Percentiles rank a stretch among this genome's conserved stretches.
phyloP scores from a whole-genome alignment of 306 rosid genomes.

The Vicia faba region DNA sequence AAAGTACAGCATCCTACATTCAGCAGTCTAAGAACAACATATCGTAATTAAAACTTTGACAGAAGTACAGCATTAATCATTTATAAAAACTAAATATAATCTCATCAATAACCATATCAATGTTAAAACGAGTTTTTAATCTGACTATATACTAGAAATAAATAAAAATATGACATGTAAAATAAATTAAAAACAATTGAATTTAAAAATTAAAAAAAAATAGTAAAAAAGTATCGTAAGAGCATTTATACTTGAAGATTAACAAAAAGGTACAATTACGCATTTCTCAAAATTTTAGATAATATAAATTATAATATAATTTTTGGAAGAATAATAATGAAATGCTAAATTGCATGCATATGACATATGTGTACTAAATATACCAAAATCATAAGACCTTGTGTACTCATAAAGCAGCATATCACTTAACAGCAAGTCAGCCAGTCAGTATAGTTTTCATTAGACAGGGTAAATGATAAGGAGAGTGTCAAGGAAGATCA shows the following conservation, averaged over 20 bases:
- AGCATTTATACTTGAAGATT: neutral
- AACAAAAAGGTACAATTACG: neutral
- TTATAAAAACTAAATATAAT: too few relatives aligned
- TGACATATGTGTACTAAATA: neutral
- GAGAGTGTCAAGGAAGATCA: slow-evolving; percentile 27
- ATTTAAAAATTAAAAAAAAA: neutral
- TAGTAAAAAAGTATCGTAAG: neutral
- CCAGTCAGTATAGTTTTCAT: slow-evolving; percentile 18
- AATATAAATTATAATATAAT: neutral
- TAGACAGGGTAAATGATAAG: slow-evolving; percentile 14
- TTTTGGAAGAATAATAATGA: neutral
- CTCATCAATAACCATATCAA: neutral
- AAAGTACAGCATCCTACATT: neutral
- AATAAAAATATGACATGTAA: neutral
- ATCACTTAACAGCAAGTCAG: slow-evolving; percentile 20
- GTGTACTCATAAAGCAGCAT: slow-evolving; percentile 11
- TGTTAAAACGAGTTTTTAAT: neutral
- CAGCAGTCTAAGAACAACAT: neutral
- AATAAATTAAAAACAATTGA: neutral
- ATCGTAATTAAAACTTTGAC: neutral
- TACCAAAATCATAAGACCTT: neutral
- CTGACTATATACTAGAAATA: neutral
- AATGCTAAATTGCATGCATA: neutral
- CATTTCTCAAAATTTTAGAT: neutral
- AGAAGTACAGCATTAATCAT: too few relatives aligned